Conservation (phyloP, 331 rosid species). For the Malus hybrid region DNA sequence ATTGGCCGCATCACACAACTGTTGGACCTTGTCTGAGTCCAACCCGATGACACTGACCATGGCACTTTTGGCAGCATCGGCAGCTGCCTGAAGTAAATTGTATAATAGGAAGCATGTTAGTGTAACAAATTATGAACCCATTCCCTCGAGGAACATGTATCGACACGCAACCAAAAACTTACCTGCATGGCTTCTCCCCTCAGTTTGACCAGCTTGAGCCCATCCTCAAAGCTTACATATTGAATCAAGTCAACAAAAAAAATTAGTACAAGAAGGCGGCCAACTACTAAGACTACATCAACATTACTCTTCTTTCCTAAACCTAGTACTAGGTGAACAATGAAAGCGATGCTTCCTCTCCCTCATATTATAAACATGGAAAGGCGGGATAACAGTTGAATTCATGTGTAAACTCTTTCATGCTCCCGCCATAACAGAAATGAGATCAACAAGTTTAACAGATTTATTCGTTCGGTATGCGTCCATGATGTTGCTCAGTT, state of each 20-base stretch:
- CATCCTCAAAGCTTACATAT: constrained; percentile 85
- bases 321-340: background rate
- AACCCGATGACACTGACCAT: constrained; percentile 93
- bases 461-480: background rate
- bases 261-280: constrained; percentile 6
- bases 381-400: background rate
- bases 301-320: background rate
- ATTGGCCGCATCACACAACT: constrained; percentile 90
- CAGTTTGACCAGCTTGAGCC: constrained; percentile 91
- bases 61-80: constrained; percentile 79
- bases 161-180: constrained; percentile 9
- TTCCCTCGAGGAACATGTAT: constrained; percentile 11
- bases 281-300: background rate
- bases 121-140: background rate
- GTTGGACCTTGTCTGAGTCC: constrained; percentile 89
- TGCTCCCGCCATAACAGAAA: background rate
- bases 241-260: constrained; percentile 15
- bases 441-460: background rate
- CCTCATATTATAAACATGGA: background rate
- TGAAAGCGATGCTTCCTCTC: background rate
- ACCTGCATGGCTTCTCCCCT: constrained; percentile 99
- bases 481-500: background rate
- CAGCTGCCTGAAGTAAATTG: constrained; percentile 61
- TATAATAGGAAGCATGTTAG: constrained; percentile 1
- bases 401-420: background rate